A percentile compares a stretch with the other conserved stretches of the same genome.
phyloP scores from a whole-genome alignment of 73 alveolate genomes.

The Paramecium sonneborni region DNA sequence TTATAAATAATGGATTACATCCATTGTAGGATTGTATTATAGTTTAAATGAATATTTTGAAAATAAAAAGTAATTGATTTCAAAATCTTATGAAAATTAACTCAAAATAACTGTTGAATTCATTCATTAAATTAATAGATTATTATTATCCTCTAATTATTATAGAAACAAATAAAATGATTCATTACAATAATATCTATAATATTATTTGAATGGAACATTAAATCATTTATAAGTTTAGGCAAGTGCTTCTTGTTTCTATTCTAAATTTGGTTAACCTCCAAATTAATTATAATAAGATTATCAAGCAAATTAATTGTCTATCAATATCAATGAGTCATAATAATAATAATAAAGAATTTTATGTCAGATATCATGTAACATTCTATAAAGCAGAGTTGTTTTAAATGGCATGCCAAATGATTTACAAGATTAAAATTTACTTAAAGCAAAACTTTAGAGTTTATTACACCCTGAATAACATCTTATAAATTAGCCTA shows the following conservation, averaged over 20 bases:
- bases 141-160: neutral
- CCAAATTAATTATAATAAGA: constrained; percentile 30
- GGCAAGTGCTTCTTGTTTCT: neutral
- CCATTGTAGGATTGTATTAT: neutral
- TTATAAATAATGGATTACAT: constrained; percentile 5
- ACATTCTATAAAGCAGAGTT: neutral
- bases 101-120: constrained; percentile 11
- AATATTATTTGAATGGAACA: neutral
- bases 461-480: neutral
- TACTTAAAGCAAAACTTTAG: neutral
- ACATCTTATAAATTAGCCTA: neutral
- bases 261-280: constrained; percentile 32
- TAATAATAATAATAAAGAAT: neutral
- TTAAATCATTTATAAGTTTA: neutral
- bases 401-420: constrained; percentile 40
- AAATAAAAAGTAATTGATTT: neutral
- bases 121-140: neutral
- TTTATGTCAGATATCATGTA: constrained; percentile 7
- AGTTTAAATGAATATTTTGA: constrained; percentile 14
- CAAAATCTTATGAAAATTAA: neutral
- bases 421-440: neutral
- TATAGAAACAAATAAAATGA: neutral
- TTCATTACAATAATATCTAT: neutral
- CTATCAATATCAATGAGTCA: neutral
- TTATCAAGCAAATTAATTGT: neutral